Conservation (phyloP, 768 basidiomycete genomes). For the Russula griseocarnosa region DNA sequence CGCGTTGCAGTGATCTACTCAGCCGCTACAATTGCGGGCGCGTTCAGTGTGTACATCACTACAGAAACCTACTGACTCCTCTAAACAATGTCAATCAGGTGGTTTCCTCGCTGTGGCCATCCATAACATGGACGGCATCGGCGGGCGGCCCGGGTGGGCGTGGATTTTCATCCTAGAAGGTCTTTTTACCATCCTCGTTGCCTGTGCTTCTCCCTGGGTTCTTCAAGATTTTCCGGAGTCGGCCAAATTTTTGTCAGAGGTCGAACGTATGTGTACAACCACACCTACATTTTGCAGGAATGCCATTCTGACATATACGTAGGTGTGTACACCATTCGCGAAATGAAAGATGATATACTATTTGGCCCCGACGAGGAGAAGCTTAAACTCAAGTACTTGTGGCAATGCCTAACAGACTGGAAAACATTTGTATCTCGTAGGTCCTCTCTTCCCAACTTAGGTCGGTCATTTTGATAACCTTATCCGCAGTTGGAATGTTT, state of each 20-base stretch:
- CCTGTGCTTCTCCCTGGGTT: slow-evolving; percentile 1
- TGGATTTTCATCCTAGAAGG: slow-evolving; percentile 9
- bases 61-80: neutral
- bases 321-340: neutral
- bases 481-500: neutral
- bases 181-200: neutral
- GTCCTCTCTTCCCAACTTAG: neutral
- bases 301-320: neutral
- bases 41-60: slow-evolving; percentile 2
- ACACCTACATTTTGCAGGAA: neutral
- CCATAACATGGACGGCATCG: slow-evolving; percentile 7
- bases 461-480: neutral
- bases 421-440: slow-evolving; percentile 2
- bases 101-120: slow-evolving; percentile 2
- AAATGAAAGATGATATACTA: neutral
- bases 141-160: slow-evolving; percentile 4
- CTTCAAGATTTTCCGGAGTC: slow-evolving; percentile 5
- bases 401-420: slow-evolving; percentile 2
- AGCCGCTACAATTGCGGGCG: slow-evolving; percentile 1
- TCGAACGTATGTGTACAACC: neutral
- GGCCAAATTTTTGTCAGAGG: slow-evolving; percentile 2
- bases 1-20: slow-evolving; percentile 1
- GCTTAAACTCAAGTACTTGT: neutral
- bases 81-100: neutral
- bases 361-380: neutral